Base-by-base conservation (phyloP, 768 basidiomycete genomes). In the Hirschioporus abietinus region DNA sequence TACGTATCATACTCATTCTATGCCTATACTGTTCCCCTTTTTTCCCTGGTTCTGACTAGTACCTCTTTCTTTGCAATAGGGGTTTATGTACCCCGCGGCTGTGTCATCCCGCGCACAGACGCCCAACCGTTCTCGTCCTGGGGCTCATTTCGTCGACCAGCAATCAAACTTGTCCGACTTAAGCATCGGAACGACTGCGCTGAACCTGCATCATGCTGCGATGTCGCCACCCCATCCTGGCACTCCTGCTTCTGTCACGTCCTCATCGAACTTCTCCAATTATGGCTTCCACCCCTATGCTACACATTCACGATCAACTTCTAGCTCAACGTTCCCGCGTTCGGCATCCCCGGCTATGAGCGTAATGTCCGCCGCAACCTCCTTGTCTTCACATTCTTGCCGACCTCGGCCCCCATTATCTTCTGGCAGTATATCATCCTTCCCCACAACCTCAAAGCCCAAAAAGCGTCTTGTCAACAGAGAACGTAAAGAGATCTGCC, bases 401-500 rank as follows among this genome's bases (percentile, higher is more conserved):
- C 65, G 59, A 68, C 67, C 36, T 67, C 68, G 30, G 10, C 30
- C 60, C 12, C 60, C 60, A 25, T 34, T 61, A 61, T 34, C 24
- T 15, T 34, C 60, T 17, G 24, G 60, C 24, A 61, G 25, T 8
- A 61, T 61, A 12, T 15, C 60, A 18, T 18, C 63, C 74, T 70
- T 15, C 74, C 70, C 27, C 75, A 72, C 70, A 72, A 73, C 4
- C 72, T 74, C 76, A 63, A 86, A 89, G 71, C 85, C 88, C 65
- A 83, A 82, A 70, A 93, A 93, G 75, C 87, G 90, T 63, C 86
- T 96, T 58, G 87, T 85, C 72, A 90, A 90, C 73, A 79, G 82
- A 30, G 89, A 93, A 72, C 87, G 91, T 69, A 89, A 88, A 73
- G 80, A 82, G 18, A 94, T 96, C 66, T 95, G 93, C 71, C 65